phyloP scores from a whole-genome alignment of 1,284 basidiomycete genomes.

The Porogramme epimiltina region DNA sequence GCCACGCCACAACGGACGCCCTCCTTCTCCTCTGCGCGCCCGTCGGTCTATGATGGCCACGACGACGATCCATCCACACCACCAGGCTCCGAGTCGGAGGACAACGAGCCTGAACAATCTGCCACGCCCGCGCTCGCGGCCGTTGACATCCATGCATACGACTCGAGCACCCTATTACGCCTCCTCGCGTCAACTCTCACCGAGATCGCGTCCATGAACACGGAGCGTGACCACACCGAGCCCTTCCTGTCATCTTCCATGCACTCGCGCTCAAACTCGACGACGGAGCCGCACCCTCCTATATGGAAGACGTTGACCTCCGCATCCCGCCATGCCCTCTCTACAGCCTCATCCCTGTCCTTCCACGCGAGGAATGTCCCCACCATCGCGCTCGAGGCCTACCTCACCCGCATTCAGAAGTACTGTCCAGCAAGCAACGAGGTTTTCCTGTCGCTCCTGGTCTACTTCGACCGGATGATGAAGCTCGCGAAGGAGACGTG shows the following conservation, averaged over 20 bases:
- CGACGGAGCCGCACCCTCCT: constrained; percentile 38
- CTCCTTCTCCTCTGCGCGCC: constrained; percentile 20
- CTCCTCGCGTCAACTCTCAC: constrained; percentile 90
- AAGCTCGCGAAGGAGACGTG: constrained; percentile 68
- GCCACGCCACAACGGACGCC: constrained; percentile 24
- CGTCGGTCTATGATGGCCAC: constrained; percentile 19
- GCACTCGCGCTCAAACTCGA: constrained; percentile 27
- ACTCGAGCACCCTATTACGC: constrained; percentile 73
- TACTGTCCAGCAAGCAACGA: constrained; percentile 99
- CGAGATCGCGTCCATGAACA: constrained; percentile 77
- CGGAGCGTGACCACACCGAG: constrained; percentile 73
- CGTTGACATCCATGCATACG: constrained; percentile 67
- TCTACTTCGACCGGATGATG: constrained; percentile 95
- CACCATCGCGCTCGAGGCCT: constrained; percentile 92
- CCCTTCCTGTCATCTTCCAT: constrained; percentile 19
- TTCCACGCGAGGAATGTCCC: constrained; percentile 97
- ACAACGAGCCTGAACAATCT: constrained; percentile 24
- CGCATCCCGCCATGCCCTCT: constrained; percentile 80
- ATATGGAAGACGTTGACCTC: constrained; percentile 72
- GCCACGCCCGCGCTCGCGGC: constrained; percentile 12
- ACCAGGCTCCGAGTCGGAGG: constrained; percentile 26
- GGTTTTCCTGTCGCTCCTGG: constrained; percentile 91
- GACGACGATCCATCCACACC: constrained; percentile 26
- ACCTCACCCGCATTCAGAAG: constrained; percentile 93
- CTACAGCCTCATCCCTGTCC: constrained; percentile 83